These are phyloP conservation scores for Suhomyces kilbournensis DNA, from an alignment of 805 yeast genomes.

Conservation along the genomic window DNA sequence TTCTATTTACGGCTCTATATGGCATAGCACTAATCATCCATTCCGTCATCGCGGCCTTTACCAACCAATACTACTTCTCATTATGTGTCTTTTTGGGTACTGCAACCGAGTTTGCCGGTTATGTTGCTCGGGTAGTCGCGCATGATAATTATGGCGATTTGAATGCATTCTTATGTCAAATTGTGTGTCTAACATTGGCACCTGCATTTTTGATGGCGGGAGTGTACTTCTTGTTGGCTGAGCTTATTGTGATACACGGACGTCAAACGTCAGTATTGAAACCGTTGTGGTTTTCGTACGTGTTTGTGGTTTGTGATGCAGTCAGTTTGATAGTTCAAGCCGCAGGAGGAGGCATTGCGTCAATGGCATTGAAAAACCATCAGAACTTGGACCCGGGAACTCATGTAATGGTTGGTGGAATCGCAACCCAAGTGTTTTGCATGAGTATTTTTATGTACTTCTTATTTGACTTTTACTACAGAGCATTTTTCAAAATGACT, in stretches of 20 bases:
- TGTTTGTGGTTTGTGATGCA: conserved; percentile 67
- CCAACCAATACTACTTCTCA: conserved; percentile 65
- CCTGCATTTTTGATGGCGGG: conserved; percentile 88
- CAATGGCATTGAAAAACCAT: conserved; percentile 20
- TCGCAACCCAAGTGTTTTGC: conserved; percentile 70
- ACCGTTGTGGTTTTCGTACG: conserved; percentile 60
- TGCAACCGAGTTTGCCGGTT: conserved; percentile 65
- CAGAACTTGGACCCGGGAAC: conserved; percentile 47
- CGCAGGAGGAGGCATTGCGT: conserved; percentile 73
- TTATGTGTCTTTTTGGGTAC: conserved; percentile 54
- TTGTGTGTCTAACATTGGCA: conserved; percentile 67
- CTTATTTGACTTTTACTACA: conserved; percentile 45
- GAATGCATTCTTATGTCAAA: conserved; percentile 57
- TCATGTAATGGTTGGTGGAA: conserved; percentile 71
- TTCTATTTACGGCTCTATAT: conserved; percentile 54
- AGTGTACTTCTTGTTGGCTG: conserved; percentile 67
- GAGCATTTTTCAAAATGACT: conserved; percentile 32
- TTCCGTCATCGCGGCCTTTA: conserved; percentile 33
- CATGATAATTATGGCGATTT: conserved; percentile 28
- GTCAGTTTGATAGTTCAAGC: conserved; percentile 66
- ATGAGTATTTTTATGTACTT: conserved; percentile 59
- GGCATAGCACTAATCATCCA: conserved; percentile 24
- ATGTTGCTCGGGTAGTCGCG: conserved; percentile 55
- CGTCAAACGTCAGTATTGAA: conserved; percentile 44
- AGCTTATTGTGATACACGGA: conserved; percentile 55